Evolutionary conservation across 2,329 filamentous ascomycete genomes (phyloP), one percentile per base, ranked within the genome.

Genomic region (Kalmusia sp.): DNA sequence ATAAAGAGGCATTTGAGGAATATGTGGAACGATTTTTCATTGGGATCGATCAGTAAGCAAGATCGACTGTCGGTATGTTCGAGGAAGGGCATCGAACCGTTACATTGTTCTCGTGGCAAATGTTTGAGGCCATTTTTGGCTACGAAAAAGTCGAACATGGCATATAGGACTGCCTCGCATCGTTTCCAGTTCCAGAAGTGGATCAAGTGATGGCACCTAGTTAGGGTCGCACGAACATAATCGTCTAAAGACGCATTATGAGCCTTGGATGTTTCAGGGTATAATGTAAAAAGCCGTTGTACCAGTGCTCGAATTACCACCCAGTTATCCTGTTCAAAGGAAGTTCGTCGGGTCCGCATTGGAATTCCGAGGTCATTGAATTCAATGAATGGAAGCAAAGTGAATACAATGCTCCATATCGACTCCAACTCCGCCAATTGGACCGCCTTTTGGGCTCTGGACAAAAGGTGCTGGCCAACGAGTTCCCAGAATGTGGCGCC

Each of bases 1-100:
- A 75, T 71, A 14, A 76, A 82, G 17, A 86, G 72, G 38, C 81
- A 79, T 65, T 87, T 87, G 31, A 87, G 71, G 52, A 86, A 80
- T 4, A 86, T 80, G 59, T 84, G 82, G 49, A 87, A 87, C 9
- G 82, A 80, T 17, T 74, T 76, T 52, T 87, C 84, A 9, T 77
- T 76, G 1, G 73, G 63, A 37, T 75, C 71, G 6, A 82, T 65
- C 2, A 78, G 74, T 14, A 86, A 59, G 1, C 63, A 68, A 7
- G 79, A 79, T 14, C 74, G 66, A 14, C 68, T 63, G 27, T 79
- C 73, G 2, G 85, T 74, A 35, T 79, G 62, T 47, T 84, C 78
- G 15, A 87, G 76, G 53, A 86, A 87, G 2, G 59, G 56, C 7
- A 81, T 80, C 2, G 85, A 86, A 8, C 79, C 80, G 47, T 71